phyloP scores from a whole-genome alignment of 495 filamentous ascomycete species.

The Aspergillus taichungensis region DNA sequence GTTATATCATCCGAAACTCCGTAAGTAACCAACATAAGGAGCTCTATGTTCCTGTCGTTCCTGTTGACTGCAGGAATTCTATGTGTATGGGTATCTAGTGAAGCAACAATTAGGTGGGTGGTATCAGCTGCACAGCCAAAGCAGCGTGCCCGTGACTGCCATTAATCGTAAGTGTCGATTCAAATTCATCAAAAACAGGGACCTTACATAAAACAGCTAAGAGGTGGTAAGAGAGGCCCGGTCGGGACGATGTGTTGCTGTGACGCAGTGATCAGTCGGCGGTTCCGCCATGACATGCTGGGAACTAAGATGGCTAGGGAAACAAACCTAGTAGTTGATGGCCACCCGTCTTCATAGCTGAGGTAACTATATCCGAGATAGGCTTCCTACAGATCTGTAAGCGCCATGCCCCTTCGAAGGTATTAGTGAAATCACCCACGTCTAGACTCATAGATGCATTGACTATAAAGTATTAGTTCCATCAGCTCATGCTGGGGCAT shows the following conservation, averaged over 20 bases:
- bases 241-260: not conserved
- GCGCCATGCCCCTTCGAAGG: not conserved
- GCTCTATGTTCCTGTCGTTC: not conserved
- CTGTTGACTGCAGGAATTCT: too few species aligned
- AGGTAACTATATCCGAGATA: slow-evolving; percentile 37
- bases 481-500: not conserved
- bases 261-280: too few species aligned
- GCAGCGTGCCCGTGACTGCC: slow-evolving; percentile 2
- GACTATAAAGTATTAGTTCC: slow-evolving; percentile 12
- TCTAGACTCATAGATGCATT: slow-evolving; percentile 36
- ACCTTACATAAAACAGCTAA: slow-evolving; percentile 9
- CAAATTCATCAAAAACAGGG: slow-evolving; percentile 3
- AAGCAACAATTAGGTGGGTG: not conserved
- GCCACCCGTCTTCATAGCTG: slow-evolving; percentile 38
- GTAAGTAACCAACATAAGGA: too few species aligned
- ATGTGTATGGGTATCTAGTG: too few species aligned
- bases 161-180: too few species aligned
- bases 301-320: not conserved
- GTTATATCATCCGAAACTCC: too few species aligned
- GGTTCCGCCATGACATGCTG: too few species aligned
- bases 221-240: not conserved
- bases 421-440: slow-evolving; percentile 1
- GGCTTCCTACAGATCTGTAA: slow-evolving; percentile 27
- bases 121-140: slow-evolving; percentile 7
- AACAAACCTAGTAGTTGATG: slow-evolving; percentile 18